Base-by-base conservation (phyloP, 2,329 filamentous ascomycete species). In the Aureobasidium subglaciale region DNA sequence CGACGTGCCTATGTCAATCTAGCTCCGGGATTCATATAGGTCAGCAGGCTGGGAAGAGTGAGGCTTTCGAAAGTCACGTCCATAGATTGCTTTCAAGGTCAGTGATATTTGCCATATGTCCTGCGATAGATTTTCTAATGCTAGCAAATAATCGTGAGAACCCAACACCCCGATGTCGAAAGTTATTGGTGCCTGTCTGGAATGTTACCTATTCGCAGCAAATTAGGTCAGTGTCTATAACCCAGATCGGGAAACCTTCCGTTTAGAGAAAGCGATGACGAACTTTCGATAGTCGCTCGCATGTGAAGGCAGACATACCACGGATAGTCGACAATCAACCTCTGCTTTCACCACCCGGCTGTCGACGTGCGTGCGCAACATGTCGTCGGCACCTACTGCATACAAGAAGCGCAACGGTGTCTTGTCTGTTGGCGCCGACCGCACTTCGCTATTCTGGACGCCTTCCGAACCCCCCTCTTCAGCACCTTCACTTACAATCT, bases 401-500 rank as follows among this genome's bases (percentile, higher is more conserved):
- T 97, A 93, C 79, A 97, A 96, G 75, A 99, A 97, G 78, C 93
- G 95, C 72, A 88, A 97, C 76, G 93, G 93, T 68, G 82, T 82
- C 59, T 75, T 99, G 65, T 82, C 83, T 24, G 78, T 97, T 63
- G 84, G 87, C 15, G 75, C 80, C 56, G 89, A 96, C 70, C 79
- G 83, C 65, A 82, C 81, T 65, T 83, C 79, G 34, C 82, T 97
- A 59, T 86, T 83, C 69, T 99, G 92, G 92, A 88, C 84, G 29
- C 87, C 90, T 9, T 78, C 82, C 54, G 79, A 79, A 42, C 79
- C 81, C 30, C 73, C 76, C 18, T 78, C 77, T 55, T 81, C 84
- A 2, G 77, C 83, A 53, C 79, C 87, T 3, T 75, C 79, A 24
- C 75, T 96, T 59, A 85, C 83, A 0, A 79, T 97, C 57, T 73